A percentile compares a stretch with the other conserved stretches of the same genome.
phyloP scores from a whole-genome alignment of 2,329 filamentous ascomycete genomes.

The Hypomyces rosellus region DNA sequence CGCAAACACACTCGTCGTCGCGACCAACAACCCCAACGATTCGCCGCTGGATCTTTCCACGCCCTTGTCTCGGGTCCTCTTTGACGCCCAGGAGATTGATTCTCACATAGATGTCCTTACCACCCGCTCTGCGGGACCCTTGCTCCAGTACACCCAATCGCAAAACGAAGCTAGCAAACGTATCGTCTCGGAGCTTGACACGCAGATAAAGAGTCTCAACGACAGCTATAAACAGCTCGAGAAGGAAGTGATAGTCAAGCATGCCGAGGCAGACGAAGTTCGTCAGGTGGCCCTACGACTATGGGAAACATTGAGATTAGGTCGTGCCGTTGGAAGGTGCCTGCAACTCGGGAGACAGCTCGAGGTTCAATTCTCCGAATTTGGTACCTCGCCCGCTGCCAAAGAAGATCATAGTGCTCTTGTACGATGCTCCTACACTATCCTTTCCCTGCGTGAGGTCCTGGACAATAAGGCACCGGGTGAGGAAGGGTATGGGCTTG shows the following conservation, averaged over 20 bases:
- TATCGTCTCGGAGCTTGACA: constrained; percentile 70
- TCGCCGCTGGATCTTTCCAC: constrained; percentile 88
- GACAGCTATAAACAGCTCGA: constrained; percentile 81
- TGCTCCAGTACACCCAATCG: constrained; percentile 70
- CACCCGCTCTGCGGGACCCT: constrained; percentile 72
- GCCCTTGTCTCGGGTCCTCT: constrained; percentile 85
- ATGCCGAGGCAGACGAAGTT: constrained; percentile 80
- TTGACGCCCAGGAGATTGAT: constrained; percentile 95
- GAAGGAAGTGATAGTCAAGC: constrained; percentile 77
- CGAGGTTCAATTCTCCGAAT: constrained; percentile 75
- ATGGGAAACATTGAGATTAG: constrained; percentile 72
- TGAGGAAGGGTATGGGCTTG: constrained; percentile 71
- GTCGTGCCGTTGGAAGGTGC: constrained; percentile 69
- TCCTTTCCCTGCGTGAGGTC: constrained; percentile 69
- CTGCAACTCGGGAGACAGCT: constrained; percentile 79
- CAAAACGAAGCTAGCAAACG: constrained; percentile 66
- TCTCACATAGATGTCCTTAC: constrained; percentile 90
- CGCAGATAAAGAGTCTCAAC: constrained; percentile 72
- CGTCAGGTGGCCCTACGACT: constrained; percentile 69
- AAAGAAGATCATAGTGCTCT: constrained; percentile 72
- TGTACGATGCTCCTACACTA: constrained; percentile 73
- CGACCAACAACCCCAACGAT: constrained; percentile 89
- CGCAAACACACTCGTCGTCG: constrained; percentile 80
- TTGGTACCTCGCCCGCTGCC: constrained; percentile 36
- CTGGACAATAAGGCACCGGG: constrained; percentile 60